Percentiles rank a stretch among this genome's conserved stretches.
Evolutionary conservation across 225 moss, liverwort and hornwort species (phyloP).

Genomic region (Rhytidiadelphus loreus): DNA sequence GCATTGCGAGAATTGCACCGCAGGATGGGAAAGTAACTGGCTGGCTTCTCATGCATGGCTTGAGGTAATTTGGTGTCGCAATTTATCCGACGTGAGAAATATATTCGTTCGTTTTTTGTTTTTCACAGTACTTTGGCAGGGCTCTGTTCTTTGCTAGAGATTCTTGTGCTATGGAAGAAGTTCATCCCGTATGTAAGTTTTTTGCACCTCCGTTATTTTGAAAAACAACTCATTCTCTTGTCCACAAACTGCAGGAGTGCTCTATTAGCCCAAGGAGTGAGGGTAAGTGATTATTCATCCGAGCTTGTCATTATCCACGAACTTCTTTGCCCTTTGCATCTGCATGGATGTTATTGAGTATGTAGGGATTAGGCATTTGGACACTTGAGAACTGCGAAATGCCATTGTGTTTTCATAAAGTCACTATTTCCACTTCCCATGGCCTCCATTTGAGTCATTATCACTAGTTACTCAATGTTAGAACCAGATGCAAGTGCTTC

Average conservation of each 20-base stretch:
- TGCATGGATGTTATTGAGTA: not conserved
- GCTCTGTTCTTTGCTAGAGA: not conserved
- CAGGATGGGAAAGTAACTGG: constrained; percentile 71
- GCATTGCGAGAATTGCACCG: constrained; percentile 87
- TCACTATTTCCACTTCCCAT: not conserved
- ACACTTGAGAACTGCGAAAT: not conserved
- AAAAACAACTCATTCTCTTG: not conserved
- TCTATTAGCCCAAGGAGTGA: constrained; percentile 44
- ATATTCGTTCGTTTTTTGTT: not conserved
- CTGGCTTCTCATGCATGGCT: constrained; percentile 89
- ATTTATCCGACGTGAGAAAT: not conserved
- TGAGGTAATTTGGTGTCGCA: constrained; percentile 45
- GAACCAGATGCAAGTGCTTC: not conserved
- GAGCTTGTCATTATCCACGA: not conserved
- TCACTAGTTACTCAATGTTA: not conserved
- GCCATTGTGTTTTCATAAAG: not conserved
- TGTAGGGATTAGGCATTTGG: not conserved
- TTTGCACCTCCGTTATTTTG: not conserved
- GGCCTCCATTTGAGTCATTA: not conserved
- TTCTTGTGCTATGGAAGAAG: not conserved
- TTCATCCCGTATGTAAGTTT: not conserved
- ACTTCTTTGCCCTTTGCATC: not conserved
- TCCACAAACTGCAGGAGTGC: constrained; percentile 44
- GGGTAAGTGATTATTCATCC: constrained; percentile 30
- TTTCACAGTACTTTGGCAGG: not conserved